These are phyloP conservation scores for Exsudoporus frostii DNA, from an alignment of 768 basidiomycete genomes.

Conservation along the genomic window DNA sequence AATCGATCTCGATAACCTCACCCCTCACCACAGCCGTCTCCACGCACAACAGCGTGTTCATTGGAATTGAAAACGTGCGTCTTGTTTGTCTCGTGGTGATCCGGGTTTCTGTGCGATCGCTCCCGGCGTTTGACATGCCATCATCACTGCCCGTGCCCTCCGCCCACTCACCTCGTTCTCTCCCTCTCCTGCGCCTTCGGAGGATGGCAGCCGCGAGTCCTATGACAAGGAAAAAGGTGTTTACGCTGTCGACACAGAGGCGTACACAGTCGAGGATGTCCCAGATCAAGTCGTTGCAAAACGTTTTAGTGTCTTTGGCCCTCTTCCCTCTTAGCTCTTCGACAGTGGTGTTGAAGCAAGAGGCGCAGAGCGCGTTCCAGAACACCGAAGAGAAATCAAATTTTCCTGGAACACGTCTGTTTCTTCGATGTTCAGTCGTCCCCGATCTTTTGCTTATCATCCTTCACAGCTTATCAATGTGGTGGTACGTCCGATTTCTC, in stretches of 20 bases:
- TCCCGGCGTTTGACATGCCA: not conserved
- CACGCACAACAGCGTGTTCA: too few relatives aligned
- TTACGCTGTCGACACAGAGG: not conserved
- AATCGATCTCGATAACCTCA: too few relatives aligned
- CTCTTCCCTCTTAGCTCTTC: conserved; percentile 33
- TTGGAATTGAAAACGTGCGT: too few relatives aligned
- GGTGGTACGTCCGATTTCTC: conserved; percentile 33
- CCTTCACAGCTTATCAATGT: conserved; percentile 39
- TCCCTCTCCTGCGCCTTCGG: not conserved
- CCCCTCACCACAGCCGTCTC: too few relatives aligned
- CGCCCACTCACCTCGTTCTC: not conserved
- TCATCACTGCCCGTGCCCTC: not conserved
- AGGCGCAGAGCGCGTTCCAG: conserved; percentile 53
- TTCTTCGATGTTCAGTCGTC: not conserved
- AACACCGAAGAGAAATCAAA: conserved; percentile 43
- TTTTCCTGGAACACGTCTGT: conserved; percentile 29
- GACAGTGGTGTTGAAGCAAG: conserved; percentile 50
- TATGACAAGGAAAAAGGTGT: conserved; percentile 22
- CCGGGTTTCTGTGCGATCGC: not conserved
- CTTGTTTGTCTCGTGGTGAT: too few relatives aligned
- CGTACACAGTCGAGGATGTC: conserved; percentile 22
- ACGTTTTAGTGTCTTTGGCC: too few relatives aligned
- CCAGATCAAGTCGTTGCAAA: too few relatives aligned
- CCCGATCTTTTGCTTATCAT: not conserved
- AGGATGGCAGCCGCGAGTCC: not conserved